A percentile compares a stretch with the other conserved stretches of the same genome.
phyloP scores from a whole-genome alignment of 345 rosid species.

The Corchorus capsularis region DNA sequence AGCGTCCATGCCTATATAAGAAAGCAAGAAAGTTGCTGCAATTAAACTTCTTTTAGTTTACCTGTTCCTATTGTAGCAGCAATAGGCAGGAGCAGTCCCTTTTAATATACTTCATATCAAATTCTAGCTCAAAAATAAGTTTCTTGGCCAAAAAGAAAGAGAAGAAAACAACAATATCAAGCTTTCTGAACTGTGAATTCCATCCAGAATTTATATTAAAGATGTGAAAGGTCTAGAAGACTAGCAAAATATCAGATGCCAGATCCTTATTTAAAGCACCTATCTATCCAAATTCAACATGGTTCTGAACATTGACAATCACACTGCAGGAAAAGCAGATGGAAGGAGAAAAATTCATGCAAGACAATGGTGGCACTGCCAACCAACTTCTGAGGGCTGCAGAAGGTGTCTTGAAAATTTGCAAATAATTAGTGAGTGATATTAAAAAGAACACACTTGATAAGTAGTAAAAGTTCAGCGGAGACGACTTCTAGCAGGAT shows the following conservation, averaged over 20 bases:
- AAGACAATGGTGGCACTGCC: neutral
- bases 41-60: neutral
- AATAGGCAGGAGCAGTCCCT: neutral
- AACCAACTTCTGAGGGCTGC: neutral
- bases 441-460: neutral
- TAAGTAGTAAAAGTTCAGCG: neutral
- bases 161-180: neutral
- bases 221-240: neutral
- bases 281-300: neutral
- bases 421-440: neutral
- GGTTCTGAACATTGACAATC: neutral
- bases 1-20: slow-evolving; percentile 67
- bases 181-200: neutral
- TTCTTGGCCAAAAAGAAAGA: too few relatives aligned
- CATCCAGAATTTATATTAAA: neutral
- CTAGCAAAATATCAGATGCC: neutral
- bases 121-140: neutral
- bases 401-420: neutral
- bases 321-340: neutral
- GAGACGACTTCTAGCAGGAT: neutral
- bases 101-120: neutral
- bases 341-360: neutral
- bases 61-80: neutral
- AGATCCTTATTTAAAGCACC: neutral
- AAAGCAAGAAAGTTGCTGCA: neutral